These are phyloP conservation scores for Andrographis paniculata DNA, from an alignment of 305 asterid genomes.

Conservation along the genomic window DNA sequence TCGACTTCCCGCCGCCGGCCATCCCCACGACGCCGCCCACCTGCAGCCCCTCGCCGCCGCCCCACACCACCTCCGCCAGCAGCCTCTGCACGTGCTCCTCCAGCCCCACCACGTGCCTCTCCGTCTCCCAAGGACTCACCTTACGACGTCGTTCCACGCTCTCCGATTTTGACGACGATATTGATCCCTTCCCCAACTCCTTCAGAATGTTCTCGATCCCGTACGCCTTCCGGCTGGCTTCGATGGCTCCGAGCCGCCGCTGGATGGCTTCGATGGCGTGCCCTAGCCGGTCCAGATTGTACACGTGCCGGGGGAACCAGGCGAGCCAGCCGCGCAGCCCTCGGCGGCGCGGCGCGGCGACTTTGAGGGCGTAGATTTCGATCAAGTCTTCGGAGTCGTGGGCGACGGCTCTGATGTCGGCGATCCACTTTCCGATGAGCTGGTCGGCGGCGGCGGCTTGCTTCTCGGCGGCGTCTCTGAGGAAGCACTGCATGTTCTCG, in stretches of 20 bases:
- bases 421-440: constrained; percentile 15
- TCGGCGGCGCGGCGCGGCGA: background rate
- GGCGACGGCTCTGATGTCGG: constrained; percentile 18
- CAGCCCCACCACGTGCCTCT: constrained; percentile 9
- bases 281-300: background rate
- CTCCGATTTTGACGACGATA: background rate
- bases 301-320: constrained; percentile 11
- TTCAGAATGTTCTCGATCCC: no score
- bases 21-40: constrained; percentile 19
- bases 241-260: no score
- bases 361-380: constrained; percentile 3
- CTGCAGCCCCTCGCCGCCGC: constrained; percentile 5
- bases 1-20: constrained; percentile 19
- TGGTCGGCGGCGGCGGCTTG: constrained; percentile 2
- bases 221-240: no score
- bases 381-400: constrained; percentile 15
- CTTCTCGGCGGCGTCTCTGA: constrained; percentile 20
- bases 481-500: constrained; percentile 21
- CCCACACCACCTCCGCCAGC: background rate
- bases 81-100: background rate
- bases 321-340: background rate
- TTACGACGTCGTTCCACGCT: background rate
- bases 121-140: constrained; percentile 3
- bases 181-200: constrained; percentile 14
- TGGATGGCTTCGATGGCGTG: no score